Conservation (phyloP, 345 rosid species). For the Jatropha curcas region DNA sequence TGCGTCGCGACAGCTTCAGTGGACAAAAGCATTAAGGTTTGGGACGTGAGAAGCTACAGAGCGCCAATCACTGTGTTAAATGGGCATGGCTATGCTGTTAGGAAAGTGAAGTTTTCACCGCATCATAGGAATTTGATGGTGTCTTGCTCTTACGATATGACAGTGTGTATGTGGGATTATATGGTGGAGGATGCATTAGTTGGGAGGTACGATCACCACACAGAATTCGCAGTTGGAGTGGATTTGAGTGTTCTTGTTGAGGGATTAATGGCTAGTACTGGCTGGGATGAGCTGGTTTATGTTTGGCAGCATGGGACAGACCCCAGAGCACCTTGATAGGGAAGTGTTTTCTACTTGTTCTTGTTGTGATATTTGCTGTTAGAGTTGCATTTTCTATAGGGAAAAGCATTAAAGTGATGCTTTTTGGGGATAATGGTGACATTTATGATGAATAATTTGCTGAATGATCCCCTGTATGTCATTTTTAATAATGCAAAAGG, state of each 20-base stretch:
- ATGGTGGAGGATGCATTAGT: slow-evolving; percentile 90
- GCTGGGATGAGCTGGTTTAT: slow-evolving; percentile 93
- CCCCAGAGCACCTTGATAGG: slow-evolving; percentile 63
- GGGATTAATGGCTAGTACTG: slow-evolving; percentile 82
- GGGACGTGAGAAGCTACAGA: slow-evolving; percentile 83
- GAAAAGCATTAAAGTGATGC: neutral
- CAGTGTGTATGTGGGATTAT: slow-evolving; percentile 81
- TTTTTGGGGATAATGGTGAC: neutral
- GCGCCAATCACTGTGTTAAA: slow-evolving; percentile 68
- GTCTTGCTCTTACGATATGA: slow-evolving; percentile 90
- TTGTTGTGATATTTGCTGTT: neutral
- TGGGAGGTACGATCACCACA: slow-evolving; percentile 82
- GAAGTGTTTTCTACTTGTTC: slow-evolving; percentile 9
- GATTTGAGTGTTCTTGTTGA: slow-evolving; percentile 96
- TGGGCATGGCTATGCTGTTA: slow-evolving; percentile 85
- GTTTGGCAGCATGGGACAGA: slow-evolving; percentile 96
- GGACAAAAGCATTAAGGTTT: slow-evolving; percentile 70
- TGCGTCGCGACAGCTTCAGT: slow-evolving; percentile 73
- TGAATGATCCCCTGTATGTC: slow-evolving; percentile 13
- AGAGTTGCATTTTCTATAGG: neutral
- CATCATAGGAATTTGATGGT: slow-evolving; percentile 67
- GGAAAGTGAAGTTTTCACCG: slow-evolving; percentile 85
- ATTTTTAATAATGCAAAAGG: slow-evolving; percentile 7
- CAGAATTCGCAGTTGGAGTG: slow-evolving; percentile 81
- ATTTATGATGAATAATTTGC: neutral